A percentile compares a stretch with the other conserved stretches of the same genome.
Conservation (phyloP, 345 rosid genomes). For the Capsella bursapastoris region DNA sequence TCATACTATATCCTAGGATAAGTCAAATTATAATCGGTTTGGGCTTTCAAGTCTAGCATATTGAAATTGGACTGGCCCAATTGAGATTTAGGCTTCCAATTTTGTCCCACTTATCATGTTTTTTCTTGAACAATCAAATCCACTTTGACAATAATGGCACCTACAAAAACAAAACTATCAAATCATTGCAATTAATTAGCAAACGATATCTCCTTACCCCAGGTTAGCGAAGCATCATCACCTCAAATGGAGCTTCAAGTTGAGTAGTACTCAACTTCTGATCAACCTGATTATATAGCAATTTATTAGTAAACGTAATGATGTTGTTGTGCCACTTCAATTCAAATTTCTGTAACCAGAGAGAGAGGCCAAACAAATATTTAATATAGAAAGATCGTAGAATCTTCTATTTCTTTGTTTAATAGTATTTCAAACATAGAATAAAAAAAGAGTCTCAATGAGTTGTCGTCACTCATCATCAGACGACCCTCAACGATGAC, state of each 20-base stretch:
- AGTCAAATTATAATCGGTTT: not conserved
- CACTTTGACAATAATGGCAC: not conserved
- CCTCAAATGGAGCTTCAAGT: not conserved
- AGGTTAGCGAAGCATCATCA: conserved; percentile 26
- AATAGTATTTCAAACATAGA: conserved; percentile 21
- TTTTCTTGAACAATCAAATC: not conserved
- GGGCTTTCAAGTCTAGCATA: not conserved
- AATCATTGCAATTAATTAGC: conserved; percentile 21
- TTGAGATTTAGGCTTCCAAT: not conserved
- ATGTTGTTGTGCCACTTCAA: not conserved
- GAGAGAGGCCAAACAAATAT: not conserved
- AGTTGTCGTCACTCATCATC: conserved; percentile 44
- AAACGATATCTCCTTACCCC: conserved; percentile 14
- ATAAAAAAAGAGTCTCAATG: conserved; percentile 20
- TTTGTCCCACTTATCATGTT: not conserved
- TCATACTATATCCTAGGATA: no score
- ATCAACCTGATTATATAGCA: conserved; percentile 2
- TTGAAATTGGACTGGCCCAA: not conserved
- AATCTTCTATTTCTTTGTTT: conserved; percentile 23
- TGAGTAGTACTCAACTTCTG: not conserved
- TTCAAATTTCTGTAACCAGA: conserved; percentile 6
- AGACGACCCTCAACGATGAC: conserved; percentile 36
- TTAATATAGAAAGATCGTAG: not conserved
- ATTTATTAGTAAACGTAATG: not conserved
- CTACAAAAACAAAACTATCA: not conserved